Evolutionary conservation across 1,284 basidiomycete genomes (phyloP).

Genomic region (Termitomyces sp.): DNA sequence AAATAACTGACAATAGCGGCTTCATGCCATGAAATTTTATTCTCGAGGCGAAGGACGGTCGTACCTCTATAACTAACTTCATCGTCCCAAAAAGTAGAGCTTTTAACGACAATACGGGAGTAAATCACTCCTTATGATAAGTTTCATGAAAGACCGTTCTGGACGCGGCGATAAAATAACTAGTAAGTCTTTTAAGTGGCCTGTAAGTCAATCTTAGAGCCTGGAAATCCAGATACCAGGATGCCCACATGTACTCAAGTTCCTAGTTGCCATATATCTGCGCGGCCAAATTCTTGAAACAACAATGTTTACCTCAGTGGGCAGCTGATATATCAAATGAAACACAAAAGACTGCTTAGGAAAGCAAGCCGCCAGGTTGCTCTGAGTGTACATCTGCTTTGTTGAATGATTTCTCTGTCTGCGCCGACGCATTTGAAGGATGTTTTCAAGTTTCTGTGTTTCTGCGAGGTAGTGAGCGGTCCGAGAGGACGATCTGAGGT

Average conservation of each 20-base stretch:
- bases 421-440: conserved; percentile 29
- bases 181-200: not conserved
- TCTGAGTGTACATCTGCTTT: conserved; percentile 38
- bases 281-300: conserved; percentile 45
- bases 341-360: conserved; percentile 9
- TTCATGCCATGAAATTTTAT: not conserved
- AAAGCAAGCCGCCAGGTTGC: conserved; percentile 39
- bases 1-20: conserved; percentile 29
- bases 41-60: not conserved
- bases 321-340: not conserved
- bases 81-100: not conserved
- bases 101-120: not conserved
- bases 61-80: too few species aligned
- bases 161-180: not conserved
- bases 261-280: conserved; percentile 46
- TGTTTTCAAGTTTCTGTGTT: conserved; percentile 22
- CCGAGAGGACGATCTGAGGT: conserved; percentile 39
- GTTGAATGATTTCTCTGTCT: conserved; percentile 23
- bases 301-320: conserved; percentile 42
- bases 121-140: conserved; percentile 17
- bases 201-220: not conserved
- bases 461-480: conserved; percentile 22
- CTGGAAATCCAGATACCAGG: conserved; percentile 32
- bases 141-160: conserved; percentile 2
- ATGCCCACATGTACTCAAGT: conserved; percentile 45